phyloP scores from a whole-genome alignment of 352 stramenopile species.

The Pythium brachiatum region DNA sequence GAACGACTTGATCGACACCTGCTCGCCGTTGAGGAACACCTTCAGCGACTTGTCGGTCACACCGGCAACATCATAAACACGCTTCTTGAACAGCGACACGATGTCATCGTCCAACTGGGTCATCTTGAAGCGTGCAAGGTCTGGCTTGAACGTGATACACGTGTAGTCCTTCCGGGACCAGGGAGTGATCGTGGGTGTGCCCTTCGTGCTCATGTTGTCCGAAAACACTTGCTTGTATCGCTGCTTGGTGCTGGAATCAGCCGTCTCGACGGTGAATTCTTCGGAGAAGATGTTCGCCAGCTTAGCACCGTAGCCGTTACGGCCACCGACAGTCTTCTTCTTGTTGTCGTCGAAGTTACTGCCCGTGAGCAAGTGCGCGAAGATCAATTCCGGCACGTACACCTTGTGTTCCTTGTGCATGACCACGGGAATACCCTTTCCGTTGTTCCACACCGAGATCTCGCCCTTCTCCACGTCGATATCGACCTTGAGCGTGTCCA shows the following conservation, averaged over 20 bases:
- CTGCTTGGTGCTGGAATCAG: conserved; percentile 90
- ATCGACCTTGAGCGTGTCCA: conserved; percentile 93
- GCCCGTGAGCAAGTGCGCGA: conserved; percentile 97
- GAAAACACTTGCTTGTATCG: conserved; percentile 92
- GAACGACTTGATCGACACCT: conserved; percentile 92
- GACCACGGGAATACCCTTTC: conserved; percentile 96
- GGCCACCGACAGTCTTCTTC: conserved; percentile 93
- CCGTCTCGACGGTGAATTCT: conserved; percentile 98
- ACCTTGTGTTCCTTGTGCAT: conserved; percentile 97
- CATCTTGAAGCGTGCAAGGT: conserved; percentile 94
- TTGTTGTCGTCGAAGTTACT: conserved; percentile 98
- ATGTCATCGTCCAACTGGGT: conserved; percentile 91
- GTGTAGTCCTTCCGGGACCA: conserved; percentile 91
- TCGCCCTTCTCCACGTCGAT: conserved; percentile 91
- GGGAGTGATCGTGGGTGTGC: conserved; percentile 82
- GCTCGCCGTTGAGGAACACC: conserved; percentile 94
- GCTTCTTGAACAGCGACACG: conserved; percentile 95
- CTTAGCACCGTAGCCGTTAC: conserved; percentile 98
- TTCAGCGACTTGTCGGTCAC: conserved; percentile 90
- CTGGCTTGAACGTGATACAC: conserved; percentile 95
- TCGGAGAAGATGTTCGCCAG: conserved; percentile 99
- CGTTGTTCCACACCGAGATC: conserved; percentile 98
- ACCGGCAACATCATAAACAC: conserved; percentile 96
- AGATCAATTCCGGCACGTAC: conserved; percentile 97
- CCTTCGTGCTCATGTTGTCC: conserved; percentile 94